Conservation (phyloP, 2,329 filamentous ascomycete species). For the Fusarium caatingaense region DNA sequence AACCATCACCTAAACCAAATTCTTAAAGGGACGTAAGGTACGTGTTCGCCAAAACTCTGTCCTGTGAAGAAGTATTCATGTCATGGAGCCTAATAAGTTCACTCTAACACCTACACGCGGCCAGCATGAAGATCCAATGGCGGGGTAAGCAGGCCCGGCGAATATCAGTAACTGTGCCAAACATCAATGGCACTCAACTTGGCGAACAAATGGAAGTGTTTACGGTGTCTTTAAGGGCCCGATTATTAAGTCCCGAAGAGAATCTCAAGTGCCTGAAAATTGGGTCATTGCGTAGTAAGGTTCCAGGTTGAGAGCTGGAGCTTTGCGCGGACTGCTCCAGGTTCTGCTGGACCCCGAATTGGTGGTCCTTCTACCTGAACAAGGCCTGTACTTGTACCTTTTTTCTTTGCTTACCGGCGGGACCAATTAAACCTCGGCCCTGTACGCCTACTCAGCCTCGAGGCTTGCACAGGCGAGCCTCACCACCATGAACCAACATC, state of each 20-base stretch:
- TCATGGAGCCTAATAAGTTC: slow-evolving; percentile 26
- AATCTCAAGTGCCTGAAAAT: neutral
- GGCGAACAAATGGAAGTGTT: neutral
- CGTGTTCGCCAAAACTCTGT: neutral
- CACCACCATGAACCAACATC: slow-evolving; percentile 43
- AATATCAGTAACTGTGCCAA: slow-evolving; percentile 1
- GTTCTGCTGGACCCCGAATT: slow-evolving; percentile 1
- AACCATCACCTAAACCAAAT: neutral
- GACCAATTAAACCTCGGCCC: slow-evolving; percentile 24
- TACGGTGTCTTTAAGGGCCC: neutral
- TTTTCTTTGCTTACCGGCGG: neutral
- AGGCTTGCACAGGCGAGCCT: slow-evolving; percentile 41
- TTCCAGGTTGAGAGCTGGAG: neutral
- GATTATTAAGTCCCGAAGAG: too few relatives aligned
- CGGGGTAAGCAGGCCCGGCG: slow-evolving; percentile 29
- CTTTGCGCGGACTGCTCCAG: neutral
- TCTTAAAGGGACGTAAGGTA: neutral
- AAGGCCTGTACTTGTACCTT: slow-evolving; percentile 4
- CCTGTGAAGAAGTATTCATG: neutral
- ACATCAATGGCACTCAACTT: neutral
- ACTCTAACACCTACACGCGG: slow-evolving; percentile 19
- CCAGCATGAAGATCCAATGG: slow-evolving; percentile 33
- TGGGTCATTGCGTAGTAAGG: too few relatives aligned
- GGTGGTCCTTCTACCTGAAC: slow-evolving; percentile 25
- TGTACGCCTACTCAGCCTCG: slow-evolving; percentile 38